Base-by-base conservation (phyloP, 192 early-diverging fungal species). In the Umbelopsis vinacea region DNA sequence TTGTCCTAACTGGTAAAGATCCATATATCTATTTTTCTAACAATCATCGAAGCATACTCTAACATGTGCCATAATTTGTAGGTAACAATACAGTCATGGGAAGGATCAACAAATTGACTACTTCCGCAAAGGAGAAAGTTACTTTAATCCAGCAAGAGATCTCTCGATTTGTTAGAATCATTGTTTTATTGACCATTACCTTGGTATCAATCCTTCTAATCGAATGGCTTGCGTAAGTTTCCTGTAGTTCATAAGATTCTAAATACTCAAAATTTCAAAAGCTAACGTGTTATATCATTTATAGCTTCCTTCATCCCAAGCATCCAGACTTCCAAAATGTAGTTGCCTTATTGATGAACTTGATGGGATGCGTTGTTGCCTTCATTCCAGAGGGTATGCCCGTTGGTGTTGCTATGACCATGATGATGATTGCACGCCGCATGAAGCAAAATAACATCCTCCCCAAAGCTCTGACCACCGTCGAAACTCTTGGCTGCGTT, bases 401-500 rank as follows among this genome's bases (percentile, higher is more conserved):
- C 9, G 87, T 92, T 38, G 81, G 81, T 52, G 82, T 96, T 40
- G 86, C 93, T 17, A 77, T 94, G 76, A 84, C 90, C 8, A 80
- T 95, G 22, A 84, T 90, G 5, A 76, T 93, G 53, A 87, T 94
- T 52, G 92, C 94, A 15, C 85, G 87, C 45, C 82, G 88, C 11
- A 91, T 93, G 89, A 85, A 88, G 55, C 52, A 82, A 24, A 80
- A 83, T 57, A 87, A 87, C 29, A 85, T 94, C 67, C 78, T 95
- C 24, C 86, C 90, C 46, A 94, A 94, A 76, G 86, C 91, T 40
- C 83, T 96, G n/a, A 84, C 89, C 29, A 90, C 90, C 1, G 87
- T 96, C 71, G 93, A 96, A 80, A 94, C 94, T 5, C 87, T 96
- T 26, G 95, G 94, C 19, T 89, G 88, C 26, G 87, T 93, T 46